Evolutionary conservation across 768 basidiomycete species (phyloP), one percentile per base, ranked within the genome.

Genomic region (Royoungia palumana): DNA sequence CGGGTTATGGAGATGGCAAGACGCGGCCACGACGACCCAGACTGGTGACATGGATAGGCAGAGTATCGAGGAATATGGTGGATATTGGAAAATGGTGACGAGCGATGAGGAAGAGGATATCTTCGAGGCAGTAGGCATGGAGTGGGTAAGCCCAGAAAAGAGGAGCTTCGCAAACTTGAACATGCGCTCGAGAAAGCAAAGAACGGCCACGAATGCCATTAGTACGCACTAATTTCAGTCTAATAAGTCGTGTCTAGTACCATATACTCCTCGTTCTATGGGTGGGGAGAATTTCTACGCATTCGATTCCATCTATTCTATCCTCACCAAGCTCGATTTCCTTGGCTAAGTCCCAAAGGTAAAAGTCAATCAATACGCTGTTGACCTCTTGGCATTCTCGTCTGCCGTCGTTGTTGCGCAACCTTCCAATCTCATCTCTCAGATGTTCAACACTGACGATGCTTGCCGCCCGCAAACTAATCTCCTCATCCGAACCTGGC

Each of bases 311-410:
- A 27, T 82, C 77, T 5, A 89, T 71, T 53, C 61, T 71, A 40
- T 83, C 82, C 36, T 78, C 68, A 3, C 83, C 84, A 16, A 50
- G 67, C 65, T 92, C 89, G 5, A 91, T 69, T 54, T 75, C 76
- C 67, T 91, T 90, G 25, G 86, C 88, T 50, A 92, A 63, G 63
- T 94, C 91, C 90, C 91, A 95, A 11, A 94, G 68, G 69, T 88
- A 94, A 61, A 96, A 92, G 62, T 96, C 93, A 43, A 92, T 87
- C 51, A 95, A 58, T 38, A 93, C 91, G 54, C 87, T 89, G 62
- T 79, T 86, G 34, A 89, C 35, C 44, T 64, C 41, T 51, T 59
- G 46, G 11, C 27, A 24, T 19, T 34, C 12, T 14, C 22, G 46
- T 14, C 57, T 56, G 19, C 69, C 70, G 17, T 74, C 42, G n/a